These are phyloP conservation scores for Lentinula edodes DNA, from an alignment of 768 basidiomycete species.

Conservation along the genomic window DNA sequence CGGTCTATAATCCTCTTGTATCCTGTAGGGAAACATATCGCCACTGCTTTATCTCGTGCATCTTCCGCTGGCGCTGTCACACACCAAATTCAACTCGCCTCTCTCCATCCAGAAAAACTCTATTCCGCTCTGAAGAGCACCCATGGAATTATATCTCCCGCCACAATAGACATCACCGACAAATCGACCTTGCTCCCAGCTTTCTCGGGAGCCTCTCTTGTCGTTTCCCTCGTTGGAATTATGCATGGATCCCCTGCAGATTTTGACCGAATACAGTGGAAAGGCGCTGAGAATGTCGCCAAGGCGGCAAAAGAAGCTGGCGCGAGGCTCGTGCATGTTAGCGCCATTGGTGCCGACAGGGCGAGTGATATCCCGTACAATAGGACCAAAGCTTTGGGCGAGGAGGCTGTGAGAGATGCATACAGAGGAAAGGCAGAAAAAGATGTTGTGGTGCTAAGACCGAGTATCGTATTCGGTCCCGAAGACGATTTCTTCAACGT, in stretches of 20 bases:
- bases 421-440: constrained; percentile 21
- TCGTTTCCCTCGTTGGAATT: constrained; percentile 68
- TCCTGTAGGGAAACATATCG: constrained; percentile 51
- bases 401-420: constrained; percentile 42
- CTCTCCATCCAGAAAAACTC: constrained; percentile 46
- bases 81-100: constrained; percentile 46
- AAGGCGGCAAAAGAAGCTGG: constrained; percentile 41
- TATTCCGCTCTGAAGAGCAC: constrained; percentile 25
- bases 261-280: constrained; percentile 59
- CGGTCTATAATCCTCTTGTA: no score
- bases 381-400: constrained; percentile 60
- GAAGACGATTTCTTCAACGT: constrained; percentile 76
- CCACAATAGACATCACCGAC: constrained; percentile 50
- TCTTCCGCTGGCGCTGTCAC: constrained; percentile 25
- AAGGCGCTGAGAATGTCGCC: constrained; percentile 65
- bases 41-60: constrained; percentile 38
- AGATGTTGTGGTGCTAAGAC: constrained; percentile 58
- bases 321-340: constrained; percentile 61
- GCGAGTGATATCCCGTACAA: constrained; percentile 53
- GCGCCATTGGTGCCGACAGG: constrained; percentile 69
- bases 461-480: constrained; percentile 72
- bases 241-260: constrained; percentile 50
- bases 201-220: constrained; percentile 48
- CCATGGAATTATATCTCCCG: constrained; percentile 31
- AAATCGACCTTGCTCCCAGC: constrained; percentile 38